Evolutionary conservation across 768 basidiomycete genomes (phyloP).

Genomic region (Leucosporidium scottii): DNA sequence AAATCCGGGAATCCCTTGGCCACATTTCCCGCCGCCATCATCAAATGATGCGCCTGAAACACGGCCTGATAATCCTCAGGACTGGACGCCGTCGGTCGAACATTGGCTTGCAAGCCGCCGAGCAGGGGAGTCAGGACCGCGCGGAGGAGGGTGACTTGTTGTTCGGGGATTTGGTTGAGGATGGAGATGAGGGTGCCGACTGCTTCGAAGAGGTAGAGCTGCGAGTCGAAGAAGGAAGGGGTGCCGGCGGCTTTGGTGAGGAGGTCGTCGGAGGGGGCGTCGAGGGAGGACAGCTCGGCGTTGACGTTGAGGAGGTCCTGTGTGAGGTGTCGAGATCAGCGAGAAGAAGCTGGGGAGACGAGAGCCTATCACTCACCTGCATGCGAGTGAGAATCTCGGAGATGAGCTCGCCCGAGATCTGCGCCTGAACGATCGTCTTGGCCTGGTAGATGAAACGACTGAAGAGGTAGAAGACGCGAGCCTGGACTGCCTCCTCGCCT

Average conservation of each 20-base stretch:
- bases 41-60: slow-evolving; percentile 79
- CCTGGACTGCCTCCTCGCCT: slow-evolving; percentile 58
- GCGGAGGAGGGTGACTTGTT: slow-evolving; percentile 55
- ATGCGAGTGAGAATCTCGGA: slow-evolving; percentile 56
- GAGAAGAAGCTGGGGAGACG: too few relatives aligned
- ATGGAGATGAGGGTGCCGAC: slow-evolving; percentile 75
- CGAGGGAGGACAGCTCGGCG: slow-evolving; percentile 67
- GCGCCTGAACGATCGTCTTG: slow-evolving; percentile 57
- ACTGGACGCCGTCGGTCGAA: slow-evolving; percentile 24
- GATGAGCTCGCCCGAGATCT: slow-evolving; percentile 54
- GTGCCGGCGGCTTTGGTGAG: slow-evolving; percentile 73
- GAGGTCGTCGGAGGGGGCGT: slow-evolving; percentile 57
- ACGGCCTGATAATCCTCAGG: slow-evolving; percentile 63
- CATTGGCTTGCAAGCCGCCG: slow-evolving; percentile 52
- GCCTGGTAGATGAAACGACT: slow-evolving; percentile 81
- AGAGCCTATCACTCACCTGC: slow-evolving; percentile 38
- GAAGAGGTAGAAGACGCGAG: slow-evolving; percentile 85
- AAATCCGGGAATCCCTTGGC: slow-evolving; percentile 96
- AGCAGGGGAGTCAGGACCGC: slow-evolving; percentile 77
- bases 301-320: slow-evolving; percentile 71
- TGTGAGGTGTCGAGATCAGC: neutral
- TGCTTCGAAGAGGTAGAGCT: slow-evolving; percentile 90
- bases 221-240: slow-evolving; percentile 69
- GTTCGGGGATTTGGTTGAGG: slow-evolving; percentile 56
- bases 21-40: slow-evolving; percentile 89